These are phyloP conservation scores for Amaranthus hypochondriacus DNA, from an alignment of 148 eudicot species.

Conservation along the genomic window DNA sequence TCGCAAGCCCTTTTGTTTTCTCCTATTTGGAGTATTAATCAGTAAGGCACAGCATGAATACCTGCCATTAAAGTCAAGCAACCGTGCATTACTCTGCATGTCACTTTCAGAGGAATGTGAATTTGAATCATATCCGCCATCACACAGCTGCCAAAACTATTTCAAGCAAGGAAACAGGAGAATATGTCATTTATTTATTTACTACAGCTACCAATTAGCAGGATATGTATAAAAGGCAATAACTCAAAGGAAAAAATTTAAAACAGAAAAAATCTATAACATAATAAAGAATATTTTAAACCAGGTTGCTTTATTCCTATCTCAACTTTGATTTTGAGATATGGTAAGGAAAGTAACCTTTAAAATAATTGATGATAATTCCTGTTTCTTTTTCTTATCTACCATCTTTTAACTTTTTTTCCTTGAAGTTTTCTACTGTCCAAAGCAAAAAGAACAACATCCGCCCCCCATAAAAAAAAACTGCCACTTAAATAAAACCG, in stretches of 20 bases:
- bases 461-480: too few species aligned
- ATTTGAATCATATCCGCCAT: conserved; percentile 58
- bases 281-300: neutral
- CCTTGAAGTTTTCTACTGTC: neutral
- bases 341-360: neutral
- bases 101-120: conserved; percentile 72
- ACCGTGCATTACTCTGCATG: conserved; percentile 39
- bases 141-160: conserved; percentile 47
- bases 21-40: neutral
- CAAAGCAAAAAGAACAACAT: neutral
- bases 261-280: neutral
- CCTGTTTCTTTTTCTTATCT: neutral
- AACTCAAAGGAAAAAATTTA: neutral
- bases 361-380: neutral
- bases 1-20: neutral
- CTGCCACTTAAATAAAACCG: too few species aligned
- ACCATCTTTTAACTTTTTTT: too few species aligned
- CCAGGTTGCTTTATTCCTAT: neutral
- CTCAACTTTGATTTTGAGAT: neutral
- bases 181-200: neutral
- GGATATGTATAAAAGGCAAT: neutral
- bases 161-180: conserved; percentile 21
- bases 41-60: conserved; percentile 17
- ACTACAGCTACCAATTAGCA: neutral
- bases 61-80: conserved; percentile 50